Percentiles rank a stretch among this genome's conserved stretches.
Evolutionary conservation across 805 yeast species (phyloP).

Genomic region (Saccharomycopsis malanga): DNA sequence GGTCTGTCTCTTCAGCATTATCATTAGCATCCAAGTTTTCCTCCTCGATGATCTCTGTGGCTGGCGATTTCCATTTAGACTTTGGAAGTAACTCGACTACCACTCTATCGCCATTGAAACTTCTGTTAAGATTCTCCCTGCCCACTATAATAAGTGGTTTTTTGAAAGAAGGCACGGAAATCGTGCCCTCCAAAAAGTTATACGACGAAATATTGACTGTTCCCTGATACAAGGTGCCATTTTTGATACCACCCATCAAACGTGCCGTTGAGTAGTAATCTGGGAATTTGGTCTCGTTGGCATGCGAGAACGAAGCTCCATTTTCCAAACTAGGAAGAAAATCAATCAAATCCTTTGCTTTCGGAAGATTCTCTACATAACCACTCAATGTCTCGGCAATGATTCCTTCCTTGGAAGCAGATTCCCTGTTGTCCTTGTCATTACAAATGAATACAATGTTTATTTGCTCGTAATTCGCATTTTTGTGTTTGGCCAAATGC

Average conservation of each 20-base stretch:
- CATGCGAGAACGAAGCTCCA: constrained; percentile 29
- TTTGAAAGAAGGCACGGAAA: constrained; percentile 62
- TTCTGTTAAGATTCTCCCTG: constrained; percentile 76
- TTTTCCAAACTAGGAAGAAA: constrained; percentile 56
- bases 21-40: constrained; percentile 53
- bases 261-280: constrained; percentile 77
- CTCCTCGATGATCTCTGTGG: constrained; percentile 73
- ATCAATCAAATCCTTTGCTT: constrained; percentile 69
- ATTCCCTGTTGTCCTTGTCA: constrained; percentile 58
- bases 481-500: constrained; percentile 44
- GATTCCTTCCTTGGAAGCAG: constrained; percentile 49
- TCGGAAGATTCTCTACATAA: constrained; percentile 66
- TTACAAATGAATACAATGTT: constrained; percentile 61
- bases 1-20: constrained; percentile 46
- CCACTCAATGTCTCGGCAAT: constrained; percentile 44
- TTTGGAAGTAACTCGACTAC: constrained; percentile 85
- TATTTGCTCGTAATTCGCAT: constrained; percentile 31
- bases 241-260: constrained; percentile 83
- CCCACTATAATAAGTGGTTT: constrained; percentile 82
- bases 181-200: constrained; percentile 82
- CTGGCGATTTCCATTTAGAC: constrained; percentile 81
- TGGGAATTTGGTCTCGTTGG: constrained; percentile 53
- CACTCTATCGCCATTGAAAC: constrained; percentile 87
- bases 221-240: constrained; percentile 85
- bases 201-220: constrained; percentile 71